Conservation (phyloP, 306 rosid genomes). For the Acacia confusa region DNA sequence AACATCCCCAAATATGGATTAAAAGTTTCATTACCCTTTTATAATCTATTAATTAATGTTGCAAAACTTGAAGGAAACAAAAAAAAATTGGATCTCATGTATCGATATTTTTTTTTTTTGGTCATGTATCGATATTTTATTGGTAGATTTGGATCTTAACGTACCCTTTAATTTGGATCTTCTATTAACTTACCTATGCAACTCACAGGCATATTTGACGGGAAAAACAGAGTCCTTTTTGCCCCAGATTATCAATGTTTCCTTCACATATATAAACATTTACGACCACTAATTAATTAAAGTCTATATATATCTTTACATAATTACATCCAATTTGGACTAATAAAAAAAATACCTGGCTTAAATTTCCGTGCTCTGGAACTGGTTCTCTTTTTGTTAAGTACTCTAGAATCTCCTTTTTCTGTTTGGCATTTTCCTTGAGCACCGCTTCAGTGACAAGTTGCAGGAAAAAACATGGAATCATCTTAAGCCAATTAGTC, state of each 20-base stretch:
- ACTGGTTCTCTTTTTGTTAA: conserved; percentile 30
- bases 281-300: too few relatives aligned
- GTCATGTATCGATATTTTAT: too few relatives aligned
- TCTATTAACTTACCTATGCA: conserved; percentile 33
- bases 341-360: not conserved
- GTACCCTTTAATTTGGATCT: too few relatives aligned
- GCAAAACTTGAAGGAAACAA: too few relatives aligned
- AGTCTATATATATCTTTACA: too few relatives aligned
- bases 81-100: too few relatives aligned
- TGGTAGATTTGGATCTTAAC: too few relatives aligned
- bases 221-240: conserved; percentile 43
- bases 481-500: conserved; percentile 24
- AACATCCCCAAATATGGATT: too few relatives aligned
- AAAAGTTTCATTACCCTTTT: too few relatives aligned
- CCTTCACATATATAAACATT: conserved; percentile 19
- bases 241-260: conserved; percentile 51
- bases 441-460: conserved; percentile 30
- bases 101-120: too few relatives aligned
- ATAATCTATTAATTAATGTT: too few relatives aligned
- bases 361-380: conserved; percentile 33
- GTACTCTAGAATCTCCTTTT: conserved; percentile 34
- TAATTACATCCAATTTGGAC: too few relatives aligned
- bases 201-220: conserved; percentile 26
- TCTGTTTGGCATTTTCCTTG: conserved; percentile 34
- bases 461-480: conserved; percentile 32